Percentiles rank a stretch among this genome's conserved stretches.
These are phyloP conservation scores for Pichia californica DNA, from an alignment of 805 yeast species.

Conservation along the genomic window DNA sequence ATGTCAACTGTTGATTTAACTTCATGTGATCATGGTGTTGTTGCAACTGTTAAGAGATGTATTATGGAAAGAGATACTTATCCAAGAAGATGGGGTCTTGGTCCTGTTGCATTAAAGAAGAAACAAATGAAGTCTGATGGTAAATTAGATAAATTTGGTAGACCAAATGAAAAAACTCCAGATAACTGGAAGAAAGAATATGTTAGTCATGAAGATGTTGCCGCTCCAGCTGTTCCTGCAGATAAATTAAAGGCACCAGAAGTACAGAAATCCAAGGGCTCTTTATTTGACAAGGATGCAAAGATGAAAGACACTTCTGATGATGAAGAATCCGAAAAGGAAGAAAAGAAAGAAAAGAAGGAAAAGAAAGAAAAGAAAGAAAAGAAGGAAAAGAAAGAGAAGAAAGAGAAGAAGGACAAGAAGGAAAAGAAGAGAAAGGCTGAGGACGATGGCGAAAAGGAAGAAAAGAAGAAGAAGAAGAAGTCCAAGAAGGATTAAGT, in stretches of 20 bases:
- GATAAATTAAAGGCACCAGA: constrained; percentile 38
- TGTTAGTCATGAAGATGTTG: constrained; percentile 60
- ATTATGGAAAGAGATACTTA: constrained; percentile 99
- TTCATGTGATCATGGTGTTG: constrained; percentile 96
- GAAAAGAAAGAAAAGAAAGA: constrained; percentile 34
- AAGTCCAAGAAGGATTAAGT: constrained; percentile 13
- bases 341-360: constrained; percentile 27
- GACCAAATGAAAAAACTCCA: constrained; percentile 91
- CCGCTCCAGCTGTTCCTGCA: constrained; percentile 55
- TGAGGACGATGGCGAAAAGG: constrained; percentile 36
- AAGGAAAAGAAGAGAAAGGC: constrained; percentile 36
- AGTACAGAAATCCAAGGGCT: constrained; percentile 41
- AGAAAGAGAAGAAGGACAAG: constrained; percentile 22
- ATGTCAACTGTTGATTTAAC: constrained; percentile 98
- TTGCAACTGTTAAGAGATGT: constrained; percentile 97
- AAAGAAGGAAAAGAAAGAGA: constrained; percentile 17
- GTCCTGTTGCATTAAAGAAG: constrained; percentile 98
- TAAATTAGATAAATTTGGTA: constrained; percentile 92
- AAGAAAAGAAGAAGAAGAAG: constrained; percentile 20
- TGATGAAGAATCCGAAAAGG: constrained; percentile 29
- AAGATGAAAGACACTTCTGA: constrained; percentile 22
- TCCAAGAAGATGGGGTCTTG: constrained; percentile 99
- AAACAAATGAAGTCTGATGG: constrained; percentile 97
- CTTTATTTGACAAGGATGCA: constrained; percentile 30
- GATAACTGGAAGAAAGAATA: constrained; percentile 84